Conservation (phyloP, 75 land plant species). For the Sequoia sempervirens region DNA sequence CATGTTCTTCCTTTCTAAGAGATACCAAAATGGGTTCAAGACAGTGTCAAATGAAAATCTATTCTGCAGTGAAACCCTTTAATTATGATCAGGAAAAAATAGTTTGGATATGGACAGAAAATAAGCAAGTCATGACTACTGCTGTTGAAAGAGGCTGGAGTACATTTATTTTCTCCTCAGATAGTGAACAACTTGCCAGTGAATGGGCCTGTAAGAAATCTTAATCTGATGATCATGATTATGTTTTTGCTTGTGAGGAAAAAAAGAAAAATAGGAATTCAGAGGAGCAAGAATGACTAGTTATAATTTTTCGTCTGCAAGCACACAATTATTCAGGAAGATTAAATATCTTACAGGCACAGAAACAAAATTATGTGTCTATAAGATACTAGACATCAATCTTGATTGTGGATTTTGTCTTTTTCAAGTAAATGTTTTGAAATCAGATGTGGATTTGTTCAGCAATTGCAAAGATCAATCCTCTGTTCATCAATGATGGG, state of each 20-base stretch:
- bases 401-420: not conserved
- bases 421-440: not conserved
- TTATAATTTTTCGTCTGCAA: not conserved
- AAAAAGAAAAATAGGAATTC: not conserved
- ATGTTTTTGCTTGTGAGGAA: not conserved
- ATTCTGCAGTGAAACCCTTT: not conserved
- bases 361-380: not conserved
- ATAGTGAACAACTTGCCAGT: conserved; percentile 30
- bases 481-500: conserved; percentile 53
- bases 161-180: conserved; percentile 65
- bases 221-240: not conserved
- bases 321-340: not conserved
- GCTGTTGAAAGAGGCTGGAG: conserved; percentile 84
- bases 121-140: conserved; percentile 77
- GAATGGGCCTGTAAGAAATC: conserved; percentile 65
- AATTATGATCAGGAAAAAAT: conserved; percentile 20
- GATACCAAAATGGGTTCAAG: not conserved
- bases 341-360: not conserved
- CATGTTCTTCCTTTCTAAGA: not conserved
- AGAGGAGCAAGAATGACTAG: not conserved
- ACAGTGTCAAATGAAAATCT: not conserved
- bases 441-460: conserved; percentile 13
- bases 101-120: conserved; percentile 86
- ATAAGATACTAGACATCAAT: not conserved
- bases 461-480: conserved; percentile 65